Evolutionary conservation across 1,284 basidiomycete genomes (phyloP), one percentile per base, ranked within the genome.

Genomic region (Porogramme epimiltina): DNA sequence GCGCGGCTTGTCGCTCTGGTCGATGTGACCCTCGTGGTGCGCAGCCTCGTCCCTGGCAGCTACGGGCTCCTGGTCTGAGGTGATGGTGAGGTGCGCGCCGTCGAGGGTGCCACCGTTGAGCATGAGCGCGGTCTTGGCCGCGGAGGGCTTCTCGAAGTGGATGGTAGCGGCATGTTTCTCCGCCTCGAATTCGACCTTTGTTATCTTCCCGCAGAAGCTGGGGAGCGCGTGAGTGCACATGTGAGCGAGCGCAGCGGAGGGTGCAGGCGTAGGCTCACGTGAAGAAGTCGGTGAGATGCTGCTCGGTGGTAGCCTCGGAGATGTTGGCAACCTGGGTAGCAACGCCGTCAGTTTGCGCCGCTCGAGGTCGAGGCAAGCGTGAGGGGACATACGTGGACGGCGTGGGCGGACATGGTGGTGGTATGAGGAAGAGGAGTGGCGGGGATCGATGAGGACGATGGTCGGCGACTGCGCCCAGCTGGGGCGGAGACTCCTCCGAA

Each of bases 121-220:
- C 86, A 91, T 89, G 37, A 89, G 68, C 5, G 91, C 91, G 0
- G 91, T 93, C 69, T 85, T 86, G 9, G 86, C 91, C 1, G 91
- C 87, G 13, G 82, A 82, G 15, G 82, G 73, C 70, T 91, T 91
- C 68, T 89, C 86, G 61, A 92, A 93, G 50, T 80, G 67, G 55
- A 93, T 78, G 18, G 73, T 73, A 4, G 90, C 89, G 2, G 66
- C 65, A 24, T 69, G 61, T 23, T 62, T 58, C 16, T 47, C 61
- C 2, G 65, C 62, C 24, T 79, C 69, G 66, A 76, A 70, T 22
- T 89, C 80, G 64, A 93, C 84, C 20, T 76, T 76, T 20, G 67
- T 64, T 65, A 92, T 91, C 87, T 79, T 84, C 74, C 89, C 89
- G 62, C 89, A 91, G 68, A 91, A 91, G 8, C 88, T 91, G 61